Evolutionary conservation across 805 yeast species (phyloP), one percentile per base, ranked within the genome.

Genomic region (Teunomyces aglyptinius): DNA sequence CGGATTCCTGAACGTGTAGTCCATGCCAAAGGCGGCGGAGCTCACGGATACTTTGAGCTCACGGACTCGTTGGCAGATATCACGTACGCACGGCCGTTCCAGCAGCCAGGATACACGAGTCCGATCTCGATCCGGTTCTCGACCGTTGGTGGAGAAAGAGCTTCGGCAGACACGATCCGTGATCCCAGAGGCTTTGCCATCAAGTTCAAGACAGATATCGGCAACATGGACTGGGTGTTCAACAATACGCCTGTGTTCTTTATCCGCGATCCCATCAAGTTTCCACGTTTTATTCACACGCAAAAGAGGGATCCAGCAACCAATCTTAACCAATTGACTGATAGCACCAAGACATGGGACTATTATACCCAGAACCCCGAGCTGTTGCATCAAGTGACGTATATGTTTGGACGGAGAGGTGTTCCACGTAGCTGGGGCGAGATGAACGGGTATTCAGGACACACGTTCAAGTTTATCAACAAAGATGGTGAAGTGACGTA

Each of bases 361-460:
- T 87, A 84, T 64, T 76, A 85, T 61, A 78, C 85, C 31, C 73
- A 77, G 58, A 86, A 86, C 66, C 87, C 77, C 60, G 95, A 86
- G 69, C 73, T 89, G 20, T 67, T 78, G 51, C 94, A 86, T 67
- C 91, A 86, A 70, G 83, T 86, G 39, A 77, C 81, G 80, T 74
- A 76, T 49, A 71, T 87, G 63, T 87, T 86, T 66, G 77, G 86
- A 33, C 91, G 86, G 69, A 78, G 94, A 67, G 94, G 95, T 66
- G 86, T 92, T 42, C 94, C 94, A 20, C 79, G 82, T 34, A 76
- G 83, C 24, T 81, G 74, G 70, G 77, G 94, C 70, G 81, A 81
- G 60, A 86, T 86, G 92, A 77, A 86, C 68, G 92, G 92, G 56
- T 86, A 82, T 70, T 85, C 92, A 18, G 92, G 91, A 46, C 95